Conservation (phyloP, 2,329 filamentous ascomycete species). For the Elsinoe australis region DNA sequence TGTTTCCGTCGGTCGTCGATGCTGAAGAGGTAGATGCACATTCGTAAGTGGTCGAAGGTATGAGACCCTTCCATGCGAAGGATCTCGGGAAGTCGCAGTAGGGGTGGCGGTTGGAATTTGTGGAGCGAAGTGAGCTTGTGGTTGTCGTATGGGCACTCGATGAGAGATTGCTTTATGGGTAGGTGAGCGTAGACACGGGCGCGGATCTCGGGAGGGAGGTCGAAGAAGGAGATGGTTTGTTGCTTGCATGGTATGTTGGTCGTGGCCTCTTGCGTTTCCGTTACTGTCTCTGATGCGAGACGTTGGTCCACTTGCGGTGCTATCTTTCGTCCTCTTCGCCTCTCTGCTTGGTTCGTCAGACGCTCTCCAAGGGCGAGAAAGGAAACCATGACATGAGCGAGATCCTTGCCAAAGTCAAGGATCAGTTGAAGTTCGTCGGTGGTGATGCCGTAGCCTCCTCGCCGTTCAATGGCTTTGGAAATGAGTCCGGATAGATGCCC, state of each 20-base stretch:
- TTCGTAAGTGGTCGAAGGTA: neutral
- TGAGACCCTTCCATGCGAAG: neutral
- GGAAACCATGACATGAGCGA: neutral
- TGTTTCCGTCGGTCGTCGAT: neutral
- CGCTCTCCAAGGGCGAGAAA: neutral
- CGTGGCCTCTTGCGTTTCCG: no score
- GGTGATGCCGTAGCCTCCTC: neutral
- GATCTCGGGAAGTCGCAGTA: neutral
- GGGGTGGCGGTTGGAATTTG: neutral
- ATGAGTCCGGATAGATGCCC: neutral
- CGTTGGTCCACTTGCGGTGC: neutral
- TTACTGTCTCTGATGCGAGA: neutral
- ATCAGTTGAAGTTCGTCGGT: neutral
- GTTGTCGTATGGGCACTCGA: neutral
- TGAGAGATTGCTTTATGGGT: neutral
- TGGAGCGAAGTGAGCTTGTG: neutral
- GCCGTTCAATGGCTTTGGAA: neutral
- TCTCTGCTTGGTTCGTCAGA: neutral
- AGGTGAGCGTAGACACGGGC: neutral
- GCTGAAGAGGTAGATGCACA: constrained; percentile 6
- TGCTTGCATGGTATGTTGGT: neutral
- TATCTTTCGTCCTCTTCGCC: neutral
- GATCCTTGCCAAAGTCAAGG: neutral
- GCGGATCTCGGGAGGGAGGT: neutral
- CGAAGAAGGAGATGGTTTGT: constrained; percentile 1